These are phyloP conservation scores for Sporothrix mexicana DNA, from an alignment of 2,329 filamentous ascomycete species.

Conservation along the genomic window DNA sequence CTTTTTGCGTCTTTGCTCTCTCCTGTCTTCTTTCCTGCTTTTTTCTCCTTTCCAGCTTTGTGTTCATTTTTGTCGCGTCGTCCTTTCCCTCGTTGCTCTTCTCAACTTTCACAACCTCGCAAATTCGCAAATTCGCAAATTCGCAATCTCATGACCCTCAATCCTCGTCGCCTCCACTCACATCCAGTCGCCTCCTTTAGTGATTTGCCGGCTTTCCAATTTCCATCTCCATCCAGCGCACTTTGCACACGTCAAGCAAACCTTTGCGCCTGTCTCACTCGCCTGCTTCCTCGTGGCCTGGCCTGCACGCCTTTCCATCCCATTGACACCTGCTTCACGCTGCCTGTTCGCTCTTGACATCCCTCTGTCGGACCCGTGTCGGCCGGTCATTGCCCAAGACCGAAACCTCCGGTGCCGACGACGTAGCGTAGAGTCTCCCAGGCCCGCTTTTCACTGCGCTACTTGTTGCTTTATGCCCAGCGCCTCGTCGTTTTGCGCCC, in stretches of 20 bases:
- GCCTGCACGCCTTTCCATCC: not conserved
- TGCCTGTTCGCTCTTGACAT: conserved; percentile 10
- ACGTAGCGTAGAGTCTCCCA: conserved; percentile 17
- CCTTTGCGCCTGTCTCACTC: conserved; percentile 1
- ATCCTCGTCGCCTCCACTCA: not conserved
- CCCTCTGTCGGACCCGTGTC: conserved; percentile 24
- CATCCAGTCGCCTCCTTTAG: not conserved
- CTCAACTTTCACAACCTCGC: not conserved
- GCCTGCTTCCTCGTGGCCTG: not conserved
- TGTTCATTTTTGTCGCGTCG: not conserved
- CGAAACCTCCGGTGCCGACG: conserved; percentile 27
- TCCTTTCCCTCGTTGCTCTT: not conserved
- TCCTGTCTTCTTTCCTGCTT: not conserved
- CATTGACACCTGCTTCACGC: not conserved
- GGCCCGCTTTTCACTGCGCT: conserved; percentile 28
- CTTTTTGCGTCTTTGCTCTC: not conserved
- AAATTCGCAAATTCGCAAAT: not conserved
- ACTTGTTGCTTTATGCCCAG: conserved; percentile 4
- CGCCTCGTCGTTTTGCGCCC: conserved; percentile 21
- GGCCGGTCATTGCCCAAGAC: conserved; percentile 21
- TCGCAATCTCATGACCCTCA: not conserved
- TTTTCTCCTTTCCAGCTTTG: not conserved
- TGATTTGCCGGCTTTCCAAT: not conserved
- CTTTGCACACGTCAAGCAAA: not conserved
- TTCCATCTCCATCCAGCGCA: not conserved